Conservation (phyloP, 805 yeast genomes). For the Saccharomycopsis babjevae region DNA sequence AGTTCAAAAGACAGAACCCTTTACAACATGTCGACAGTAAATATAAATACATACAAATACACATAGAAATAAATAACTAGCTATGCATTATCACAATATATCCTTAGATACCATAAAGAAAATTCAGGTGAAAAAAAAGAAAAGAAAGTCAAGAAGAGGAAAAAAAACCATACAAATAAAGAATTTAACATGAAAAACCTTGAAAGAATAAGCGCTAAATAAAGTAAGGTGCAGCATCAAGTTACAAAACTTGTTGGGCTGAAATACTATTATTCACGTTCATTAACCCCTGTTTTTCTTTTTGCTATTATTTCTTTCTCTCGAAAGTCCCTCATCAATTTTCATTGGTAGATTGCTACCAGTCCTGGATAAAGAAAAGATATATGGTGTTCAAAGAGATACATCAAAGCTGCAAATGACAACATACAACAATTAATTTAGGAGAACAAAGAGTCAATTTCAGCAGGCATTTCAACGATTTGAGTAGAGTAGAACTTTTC, state of each 20-base stretch:
- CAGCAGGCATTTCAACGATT: constrained; percentile 88
- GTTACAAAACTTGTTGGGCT: too few relatives aligned
- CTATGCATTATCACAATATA: not conserved
- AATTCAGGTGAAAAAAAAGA: not conserved
- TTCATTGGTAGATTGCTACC: too few relatives aligned
- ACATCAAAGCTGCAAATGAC: too few relatives aligned
- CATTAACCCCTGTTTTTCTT: too few relatives aligned
- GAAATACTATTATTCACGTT: too few relatives aligned
- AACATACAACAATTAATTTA: not conserved
- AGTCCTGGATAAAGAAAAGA: not conserved
- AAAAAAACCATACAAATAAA: not conserved
- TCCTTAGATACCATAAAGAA: not conserved
- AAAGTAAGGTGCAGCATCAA: too few relatives aligned
- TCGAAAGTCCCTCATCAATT: too few relatives aligned
- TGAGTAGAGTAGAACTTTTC: constrained; percentile 85
- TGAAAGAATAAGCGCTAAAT: too few relatives aligned
- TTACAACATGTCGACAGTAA: too few relatives aligned
- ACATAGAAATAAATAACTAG: not conserved
- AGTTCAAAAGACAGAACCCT: too few relatives aligned
- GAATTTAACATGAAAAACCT: not conserved
- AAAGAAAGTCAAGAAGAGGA: not conserved
- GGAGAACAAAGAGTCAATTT: constrained; percentile 25
- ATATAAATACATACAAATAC: not conserved
- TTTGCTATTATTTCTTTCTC: too few relatives aligned
- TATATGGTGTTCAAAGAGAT: not conserved